Conservation (phyloP, 106 monocot species). For the Dendrobium huoshanense region DNA sequence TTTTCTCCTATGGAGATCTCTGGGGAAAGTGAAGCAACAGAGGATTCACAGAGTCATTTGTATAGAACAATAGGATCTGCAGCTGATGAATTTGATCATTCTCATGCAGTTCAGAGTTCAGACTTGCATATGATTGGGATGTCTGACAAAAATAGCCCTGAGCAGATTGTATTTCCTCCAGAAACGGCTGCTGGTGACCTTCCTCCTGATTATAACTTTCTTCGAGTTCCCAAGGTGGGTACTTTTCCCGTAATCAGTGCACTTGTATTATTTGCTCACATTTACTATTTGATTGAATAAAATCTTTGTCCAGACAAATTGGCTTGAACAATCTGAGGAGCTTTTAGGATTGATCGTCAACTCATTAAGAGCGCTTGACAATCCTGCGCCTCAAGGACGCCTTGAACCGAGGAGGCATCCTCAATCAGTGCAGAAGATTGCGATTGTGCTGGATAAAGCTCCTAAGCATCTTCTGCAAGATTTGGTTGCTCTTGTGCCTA, state of each 20-base stretch:
- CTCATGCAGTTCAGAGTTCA: slow-evolving; percentile 60
- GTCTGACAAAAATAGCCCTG: slow-evolving; percentile 22
- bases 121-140: slow-evolving; percentile 30
- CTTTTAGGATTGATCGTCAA: slow-evolving; percentile 82
- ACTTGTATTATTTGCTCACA: not conserved
- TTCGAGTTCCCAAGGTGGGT: slow-evolving; percentile 48
- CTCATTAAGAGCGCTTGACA: slow-evolving; percentile 81
- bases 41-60: slow-evolving; percentile 30
- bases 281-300: not conserved
- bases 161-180: slow-evolving; percentile 52
- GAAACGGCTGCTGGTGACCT: slow-evolving; percentile 50
- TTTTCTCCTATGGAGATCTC: slow-evolving; percentile 32
- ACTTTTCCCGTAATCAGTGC: not conserved
- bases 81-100: slow-evolving; percentile 31
- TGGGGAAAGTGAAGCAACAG: slow-evolving; percentile 31
- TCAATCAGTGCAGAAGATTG: slow-evolving; percentile 75
- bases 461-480: slow-evolving; percentile 80
- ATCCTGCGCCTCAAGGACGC: slow-evolving; percentile 71
- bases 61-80: slow-evolving; percentile 43
- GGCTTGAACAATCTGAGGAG: slow-evolving; percentile 93
- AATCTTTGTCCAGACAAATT: slow-evolving; percentile 49
- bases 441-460: slow-evolving; percentile 76
- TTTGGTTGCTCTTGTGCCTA: slow-evolving; percentile 71
- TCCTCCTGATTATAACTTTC: slow-evolving; percentile 43
- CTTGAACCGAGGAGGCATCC: slow-evolving; percentile 64